Conservation (phyloP, 371 early-diverging fungal species). For the Mortierella sp. region DNA sequence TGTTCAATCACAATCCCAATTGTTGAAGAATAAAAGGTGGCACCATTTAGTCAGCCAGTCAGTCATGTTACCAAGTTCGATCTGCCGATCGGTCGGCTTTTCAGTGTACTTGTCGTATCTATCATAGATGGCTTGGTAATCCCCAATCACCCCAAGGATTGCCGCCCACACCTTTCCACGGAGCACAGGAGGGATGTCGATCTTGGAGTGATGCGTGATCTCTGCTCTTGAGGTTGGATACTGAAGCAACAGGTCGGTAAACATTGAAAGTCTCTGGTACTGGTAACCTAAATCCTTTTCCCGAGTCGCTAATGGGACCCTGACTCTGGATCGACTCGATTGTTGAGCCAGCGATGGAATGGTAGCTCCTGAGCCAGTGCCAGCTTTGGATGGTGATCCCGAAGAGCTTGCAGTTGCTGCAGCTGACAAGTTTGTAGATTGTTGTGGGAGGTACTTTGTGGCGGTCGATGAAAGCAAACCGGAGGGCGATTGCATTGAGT, state of each 20-base stretch:
- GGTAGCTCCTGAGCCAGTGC: background rate
- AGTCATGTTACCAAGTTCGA: conserved; percentile 38
- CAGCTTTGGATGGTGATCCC: no score
- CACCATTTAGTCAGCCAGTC: no score
- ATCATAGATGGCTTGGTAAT: conserved; percentile 67
- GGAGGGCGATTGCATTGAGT: conserved; percentile 20
- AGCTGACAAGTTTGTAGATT: background rate
- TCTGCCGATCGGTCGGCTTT: conserved; percentile 66
- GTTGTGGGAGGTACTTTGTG: background rate
- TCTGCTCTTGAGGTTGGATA: conserved; percentile 76
- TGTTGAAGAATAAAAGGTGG: no score
- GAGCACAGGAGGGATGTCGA: conserved; percentile 79
- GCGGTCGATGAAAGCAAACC: background rate
- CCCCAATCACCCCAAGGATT: conserved; percentile 73
- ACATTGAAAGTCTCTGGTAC: conserved; percentile 68
- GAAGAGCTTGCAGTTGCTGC: conserved; percentile 1
- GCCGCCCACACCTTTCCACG: conserved; percentile 86
- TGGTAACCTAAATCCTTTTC: conserved; percentile 81
- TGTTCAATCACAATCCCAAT: conserved; percentile 2
- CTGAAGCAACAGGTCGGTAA: conserved; percentile 70
- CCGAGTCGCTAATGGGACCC: conserved; percentile 65
- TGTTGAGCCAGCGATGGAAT: conserved; percentile 34
- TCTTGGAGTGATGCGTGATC: conserved; percentile 74
- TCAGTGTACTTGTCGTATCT: conserved; percentile 68
- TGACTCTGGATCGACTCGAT: conserved; percentile 40